These are phyloP conservation scores for Xylaria telfairii DNA, from an alignment of 495 filamentous ascomycete genomes.

Conservation along the genomic window DNA sequence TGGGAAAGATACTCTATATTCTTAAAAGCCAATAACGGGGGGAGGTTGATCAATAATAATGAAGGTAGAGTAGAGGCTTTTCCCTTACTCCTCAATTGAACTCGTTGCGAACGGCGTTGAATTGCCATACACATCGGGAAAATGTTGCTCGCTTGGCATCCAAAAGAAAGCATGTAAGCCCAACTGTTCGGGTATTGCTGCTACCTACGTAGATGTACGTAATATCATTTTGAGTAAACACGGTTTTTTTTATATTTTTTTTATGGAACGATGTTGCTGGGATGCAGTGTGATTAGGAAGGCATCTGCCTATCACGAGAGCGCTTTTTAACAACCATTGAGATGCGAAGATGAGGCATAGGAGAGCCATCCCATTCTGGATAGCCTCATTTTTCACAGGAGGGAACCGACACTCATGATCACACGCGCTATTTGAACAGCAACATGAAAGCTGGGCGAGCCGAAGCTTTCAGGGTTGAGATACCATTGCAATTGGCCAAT, in stretches of 20 bases:
- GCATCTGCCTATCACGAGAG: background rate
- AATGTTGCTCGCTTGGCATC: background rate
- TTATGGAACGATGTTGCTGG: background rate
- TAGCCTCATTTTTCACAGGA: background rate
- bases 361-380: background rate
- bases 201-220: background rate
- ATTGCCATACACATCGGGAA: background rate
- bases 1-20: background rate
- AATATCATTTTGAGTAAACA: background rate
- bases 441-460: background rate
- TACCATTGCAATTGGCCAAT: background rate
- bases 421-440: background rate
- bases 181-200: background rate
- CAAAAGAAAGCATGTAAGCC: background rate
- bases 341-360: no score
- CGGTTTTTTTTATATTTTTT: no score
- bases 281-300: background rate
- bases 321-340: background rate
- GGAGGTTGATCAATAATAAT: background rate
- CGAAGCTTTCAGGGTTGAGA: constrained; percentile 10
- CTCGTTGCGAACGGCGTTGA: background rate
- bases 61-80: no score
- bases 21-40: background rate
- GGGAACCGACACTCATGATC: background rate
- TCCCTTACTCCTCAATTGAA: background rate